A percentile compares a stretch with the other conserved stretches of the same genome.
phyloP scores from a whole-genome alignment of 2,329 filamentous ascomycete genomes.

The Colletotrichum higginsianum region DNA sequence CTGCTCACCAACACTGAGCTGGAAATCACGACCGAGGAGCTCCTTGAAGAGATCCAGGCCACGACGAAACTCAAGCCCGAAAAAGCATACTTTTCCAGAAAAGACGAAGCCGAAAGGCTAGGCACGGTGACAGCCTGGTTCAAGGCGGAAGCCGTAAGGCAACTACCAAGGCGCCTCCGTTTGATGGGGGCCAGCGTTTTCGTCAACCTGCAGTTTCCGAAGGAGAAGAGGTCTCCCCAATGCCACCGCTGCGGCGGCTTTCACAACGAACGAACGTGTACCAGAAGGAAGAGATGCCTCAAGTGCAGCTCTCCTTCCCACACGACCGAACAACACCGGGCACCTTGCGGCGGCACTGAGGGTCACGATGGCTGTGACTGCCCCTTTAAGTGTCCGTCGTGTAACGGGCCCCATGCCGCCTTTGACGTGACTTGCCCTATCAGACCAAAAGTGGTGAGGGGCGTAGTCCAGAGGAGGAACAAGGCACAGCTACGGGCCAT shows the following conservation, averaged over 20 bases:
- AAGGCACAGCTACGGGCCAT: slow-evolving; percentile 21
- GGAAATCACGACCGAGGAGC: too few species aligned
- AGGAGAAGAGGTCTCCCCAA: slow-evolving; percentile 13
- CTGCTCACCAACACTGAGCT: too few species aligned
- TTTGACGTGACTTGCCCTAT: not conserved
- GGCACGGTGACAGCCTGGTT: slow-evolving; percentile 7
- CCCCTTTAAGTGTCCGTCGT: slow-evolving; percentile 8
- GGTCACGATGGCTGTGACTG: not conserved
- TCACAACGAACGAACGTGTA: slow-evolving; percentile 13
- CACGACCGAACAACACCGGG: slow-evolving; percentile 43
- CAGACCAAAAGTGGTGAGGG: slow-evolving; percentile 7
- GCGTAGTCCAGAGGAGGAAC: slow-evolving; percentile 35
- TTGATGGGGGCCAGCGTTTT: slow-evolving; percentile 16
- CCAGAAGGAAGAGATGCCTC: slow-evolving; percentile 20
- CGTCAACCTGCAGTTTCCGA: slow-evolving; percentile 13
- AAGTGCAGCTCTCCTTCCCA: slow-evolving; percentile 20
- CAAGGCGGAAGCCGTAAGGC: slow-evolving; percentile 9
- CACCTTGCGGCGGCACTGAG: not conserved
- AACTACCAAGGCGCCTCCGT: slow-evolving; percentile 18
- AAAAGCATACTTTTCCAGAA: not conserved
- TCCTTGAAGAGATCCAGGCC: too few species aligned
- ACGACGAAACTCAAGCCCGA: too few species aligned
- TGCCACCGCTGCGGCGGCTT: slow-evolving; percentile 8
- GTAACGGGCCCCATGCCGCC: not conserved
- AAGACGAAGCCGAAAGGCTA: slow-evolving; percentile 15